phyloP scores from a whole-genome alignment of 2,329 filamentous ascomycete species.

The Botrytis squamosa region DNA sequence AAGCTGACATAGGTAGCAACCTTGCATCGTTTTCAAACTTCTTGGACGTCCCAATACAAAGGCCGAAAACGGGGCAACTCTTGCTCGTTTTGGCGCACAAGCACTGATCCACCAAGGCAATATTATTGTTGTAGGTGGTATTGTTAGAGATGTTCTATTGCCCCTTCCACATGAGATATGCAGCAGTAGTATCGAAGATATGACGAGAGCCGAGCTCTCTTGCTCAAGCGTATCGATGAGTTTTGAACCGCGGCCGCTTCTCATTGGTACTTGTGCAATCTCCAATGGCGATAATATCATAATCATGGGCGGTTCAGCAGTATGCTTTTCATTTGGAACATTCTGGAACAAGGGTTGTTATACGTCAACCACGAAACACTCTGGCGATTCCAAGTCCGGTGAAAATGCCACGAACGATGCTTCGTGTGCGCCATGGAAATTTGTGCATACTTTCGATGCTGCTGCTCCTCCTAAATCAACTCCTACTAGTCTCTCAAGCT shows the following conservation, averaged over 20 bases:
- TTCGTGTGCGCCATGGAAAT: slow-evolving; percentile 27
- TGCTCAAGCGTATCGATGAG: neutral
- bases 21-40: neutral
- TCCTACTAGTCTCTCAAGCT: neutral
- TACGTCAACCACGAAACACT: slow-evolving; percentile 21
- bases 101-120: slow-evolving; percentile 37
- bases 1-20: slow-evolving; percentile 5
- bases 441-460: slow-evolving; percentile 27
- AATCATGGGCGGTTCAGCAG: slow-evolving; percentile 76
- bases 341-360: slow-evolving; percentile 68
- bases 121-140: slow-evolving; percentile 46
- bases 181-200: neutral
- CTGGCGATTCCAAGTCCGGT: neutral
- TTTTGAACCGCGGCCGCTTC: slow-evolving; percentile 56
- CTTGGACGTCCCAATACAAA: neutral
- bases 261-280: slow-evolving; percentile 65
- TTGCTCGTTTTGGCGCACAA: slow-evolving; percentile 47
- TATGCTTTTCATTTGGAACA: slow-evolving; percentile 88
- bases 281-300: slow-evolving; percentile 51
- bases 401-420: neutral
- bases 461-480: neutral
- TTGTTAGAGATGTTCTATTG: slow-evolving; percentile 45
- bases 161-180: slow-evolving; percentile 52
- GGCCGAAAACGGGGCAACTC: slow-evolving; percentile 2
- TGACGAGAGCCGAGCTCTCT: neutral